Base-by-base conservation (phyloP, 2,329 filamentous ascomycete species). In the Cercospora nicotianae region DNA sequence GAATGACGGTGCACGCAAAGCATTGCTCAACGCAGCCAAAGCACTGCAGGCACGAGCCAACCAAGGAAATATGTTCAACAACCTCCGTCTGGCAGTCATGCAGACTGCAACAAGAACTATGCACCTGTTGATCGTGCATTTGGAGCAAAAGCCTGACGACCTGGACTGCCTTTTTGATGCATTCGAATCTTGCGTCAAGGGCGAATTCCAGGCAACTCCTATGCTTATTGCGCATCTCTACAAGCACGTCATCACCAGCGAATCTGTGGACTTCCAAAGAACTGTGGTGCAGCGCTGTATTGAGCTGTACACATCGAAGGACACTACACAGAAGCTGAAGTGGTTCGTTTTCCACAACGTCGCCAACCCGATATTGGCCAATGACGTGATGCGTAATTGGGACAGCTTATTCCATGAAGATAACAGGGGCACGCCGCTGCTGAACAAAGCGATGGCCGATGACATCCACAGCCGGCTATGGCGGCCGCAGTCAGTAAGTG, bases 311-410 rank as follows among this genome's bases (percentile, higher is more conserved):
- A 90, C 91, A 6, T 87, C 89, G 60, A 92, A 90, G 76, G 87
- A 84, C 57, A 91, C 90, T 12, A 89, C 91, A 0, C 95, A 97
- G 79, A 94, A 91, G 82, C 92, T 92, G 55, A 99, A 99, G 80
- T 91, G 93, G 63, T 99, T 97, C 78, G 84, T 96, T 39, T 89
- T 99, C 77, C 93, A 93, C 77, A 90, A 97, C 78, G 86, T 99
- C 33, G 92, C 97, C 72, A 99, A 98, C 75, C 96, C 95, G 0
- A 96, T 98, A 45, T 87, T 99, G 65, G 94, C 94, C 3, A 97
- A 94, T 91, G 95, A 99, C 80, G 90, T 97, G 45, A 94, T 95
- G 87, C 89, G 90, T 26, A 90, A 91, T 67, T 95, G 92, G 85
- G 85, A 88, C 53, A 75, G 67, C 18, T 71, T 84, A 26, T 83